Conservation (phyloP, 2,329 filamentous ascomycete species). For the Aspergillus clavatus region DNA sequence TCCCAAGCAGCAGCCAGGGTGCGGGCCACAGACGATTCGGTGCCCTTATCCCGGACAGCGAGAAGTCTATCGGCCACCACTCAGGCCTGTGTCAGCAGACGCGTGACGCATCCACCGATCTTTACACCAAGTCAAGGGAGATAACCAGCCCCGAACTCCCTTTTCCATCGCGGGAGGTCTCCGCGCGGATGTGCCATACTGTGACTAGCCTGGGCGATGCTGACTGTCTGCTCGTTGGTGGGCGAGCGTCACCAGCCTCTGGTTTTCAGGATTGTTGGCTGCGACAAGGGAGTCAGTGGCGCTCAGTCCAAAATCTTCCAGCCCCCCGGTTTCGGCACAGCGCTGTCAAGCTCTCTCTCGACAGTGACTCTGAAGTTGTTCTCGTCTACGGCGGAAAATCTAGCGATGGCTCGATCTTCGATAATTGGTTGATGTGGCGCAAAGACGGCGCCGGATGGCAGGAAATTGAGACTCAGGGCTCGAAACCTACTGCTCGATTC, state of each 20-base stretch:
- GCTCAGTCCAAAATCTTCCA: conserved; percentile 60
- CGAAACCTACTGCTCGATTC: conserved; percentile 49
- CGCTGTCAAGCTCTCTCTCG: conserved; percentile 46
- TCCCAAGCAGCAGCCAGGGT: conserved; percentile 26
- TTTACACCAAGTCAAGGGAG: conserved; percentile 47
- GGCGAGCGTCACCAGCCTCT: conserved; percentile 68
- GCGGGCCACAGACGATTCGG: conserved; percentile 58
- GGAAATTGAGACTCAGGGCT: conserved; percentile 32
- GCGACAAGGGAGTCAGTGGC: conserved; percentile 60
- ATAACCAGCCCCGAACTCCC: conserved; percentile 43
- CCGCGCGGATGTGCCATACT: conserved; percentile 66
- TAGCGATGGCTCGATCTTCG: conserved; percentile 45
- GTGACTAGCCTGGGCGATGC: conserved; percentile 59
- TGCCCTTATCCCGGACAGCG: conserved; percentile 44
- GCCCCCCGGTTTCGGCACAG: conserved; percentile 71
- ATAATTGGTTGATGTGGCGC: conserved; percentile 53
- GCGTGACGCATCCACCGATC: conserved; percentile 45
- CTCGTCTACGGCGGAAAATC: conserved; percentile 61
- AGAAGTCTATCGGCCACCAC: conserved; percentile 33
- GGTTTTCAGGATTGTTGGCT: conserved; percentile 73
- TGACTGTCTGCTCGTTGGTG: conserved; percentile 66
- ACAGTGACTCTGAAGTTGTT: conserved; percentile 38
- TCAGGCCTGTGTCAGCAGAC: conserved; percentile 44
- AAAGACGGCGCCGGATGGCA: conserved; percentile 48
- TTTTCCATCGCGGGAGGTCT: conserved; percentile 37